Evolutionary conservation across 2,329 filamentous ascomycete genomes (phyloP), one percentile per base, ranked within the genome.

Genomic region (Pyricularia pennisetigena): DNA sequence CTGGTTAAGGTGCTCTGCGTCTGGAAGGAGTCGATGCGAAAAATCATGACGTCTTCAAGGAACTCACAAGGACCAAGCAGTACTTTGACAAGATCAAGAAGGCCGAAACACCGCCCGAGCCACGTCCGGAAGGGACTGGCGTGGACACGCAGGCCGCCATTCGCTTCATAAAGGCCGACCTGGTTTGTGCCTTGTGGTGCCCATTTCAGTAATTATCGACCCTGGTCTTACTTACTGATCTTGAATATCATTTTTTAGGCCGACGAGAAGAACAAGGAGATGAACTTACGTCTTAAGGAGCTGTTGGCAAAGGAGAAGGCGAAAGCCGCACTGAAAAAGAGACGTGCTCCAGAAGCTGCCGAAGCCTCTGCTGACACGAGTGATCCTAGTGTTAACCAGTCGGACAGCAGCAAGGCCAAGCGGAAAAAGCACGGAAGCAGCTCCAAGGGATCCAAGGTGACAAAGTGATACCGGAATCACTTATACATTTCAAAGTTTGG

Each of bases 61-160:
- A 99, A 81, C 85, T 99, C 71, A 90, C 88, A 69, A 88, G 95
- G 68, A 89, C 98, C 68, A 93, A 90, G 78, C 90, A 93, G 76
- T 98, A 98, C 78, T 97, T 97, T 79, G 88, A 86, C 69, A 99
- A 98, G 81, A 94, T 98, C 76, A 92, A 95, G 75, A 82, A 83
- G 16, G 85, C 88, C 3, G 93, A 97, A 78, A 84, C 82, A 7
- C 85, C 86, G 0, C 83, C 81, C 67, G 82, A 86, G 74, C 83
- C 69, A 12, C 68, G 69, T 2, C 12, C 69, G 8, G 67, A 85
- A 35, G 81, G 78, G 61, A 75, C 79, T 70, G 84, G 81, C 1
- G 80, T 92, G 71, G 86, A 97, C 75, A 94, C 91, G 73, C 86
- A 87, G 71, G 94, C 93, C 6, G 91, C 92, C 16, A 87, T 86